These are phyloP conservation scores for Heteromeles arbutifolia DNA, from an alignment of 306 rosid species.

Conservation along the genomic window DNA sequence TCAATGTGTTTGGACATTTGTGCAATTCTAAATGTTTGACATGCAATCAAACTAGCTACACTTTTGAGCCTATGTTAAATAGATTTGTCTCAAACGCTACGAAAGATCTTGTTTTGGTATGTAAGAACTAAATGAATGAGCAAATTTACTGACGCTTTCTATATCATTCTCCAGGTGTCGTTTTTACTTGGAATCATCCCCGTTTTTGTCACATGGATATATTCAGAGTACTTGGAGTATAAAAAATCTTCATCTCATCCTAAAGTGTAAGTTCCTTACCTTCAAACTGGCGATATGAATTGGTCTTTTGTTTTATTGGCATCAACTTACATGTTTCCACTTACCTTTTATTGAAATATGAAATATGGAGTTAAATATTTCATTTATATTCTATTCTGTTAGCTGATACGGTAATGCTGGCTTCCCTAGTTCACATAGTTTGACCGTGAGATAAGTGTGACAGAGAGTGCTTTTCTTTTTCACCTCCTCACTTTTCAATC, in stretches of 20 bases:
- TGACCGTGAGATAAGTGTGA: no score
- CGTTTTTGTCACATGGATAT: constrained; percentile 81
- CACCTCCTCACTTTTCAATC: no score
- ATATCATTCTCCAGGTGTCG: constrained; percentile 59
- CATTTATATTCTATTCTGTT: neutral
- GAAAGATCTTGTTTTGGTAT: neutral
- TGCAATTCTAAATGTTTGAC: neutral
- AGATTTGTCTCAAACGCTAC: neutral
- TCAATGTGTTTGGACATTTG: neutral
- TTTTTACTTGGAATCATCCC: constrained; percentile 85
- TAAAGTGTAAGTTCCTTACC: constrained; percentile 67
- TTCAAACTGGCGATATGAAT: constrained; percentile 7
- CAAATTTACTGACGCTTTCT: constrained; percentile 24
- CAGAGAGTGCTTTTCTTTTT: no score
- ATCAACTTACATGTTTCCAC: neutral
- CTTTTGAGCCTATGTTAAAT: neutral
- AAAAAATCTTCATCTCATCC: constrained; percentile 53
- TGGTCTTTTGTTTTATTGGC: neutral
- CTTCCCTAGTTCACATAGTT: no score
- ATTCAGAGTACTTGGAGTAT: constrained; percentile 86
- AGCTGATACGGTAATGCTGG: no score
- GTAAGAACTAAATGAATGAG: neutral
- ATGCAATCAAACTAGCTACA: neutral
- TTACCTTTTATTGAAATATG: neutral
- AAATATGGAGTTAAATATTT: constrained; percentile 1